A percentile compares a stretch with the other conserved stretches of the same genome.
phyloP scores from a whole-genome alignment of 2,329 filamentous ascomycete species.

The Bipolaris gigantea region DNA sequence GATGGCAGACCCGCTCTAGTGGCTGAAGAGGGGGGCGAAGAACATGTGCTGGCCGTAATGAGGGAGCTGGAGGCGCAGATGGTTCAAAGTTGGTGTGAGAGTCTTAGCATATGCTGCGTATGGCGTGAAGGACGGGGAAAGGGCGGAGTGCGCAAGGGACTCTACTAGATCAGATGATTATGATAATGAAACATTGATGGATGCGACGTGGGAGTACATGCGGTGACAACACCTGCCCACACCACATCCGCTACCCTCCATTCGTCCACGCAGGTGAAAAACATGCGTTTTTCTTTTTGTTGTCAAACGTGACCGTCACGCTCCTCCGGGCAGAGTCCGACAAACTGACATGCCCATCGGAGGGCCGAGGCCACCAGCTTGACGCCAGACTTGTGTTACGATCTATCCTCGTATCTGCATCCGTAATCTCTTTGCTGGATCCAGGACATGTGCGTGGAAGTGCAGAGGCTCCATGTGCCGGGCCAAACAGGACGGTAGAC shows the following conservation, averaged over 20 bases:
- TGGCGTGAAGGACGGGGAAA: conserved; percentile 59
- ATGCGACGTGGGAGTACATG: not conserved
- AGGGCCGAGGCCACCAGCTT: conserved; percentile 19
- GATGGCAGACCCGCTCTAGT: conserved; percentile 16
- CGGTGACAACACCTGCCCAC: too few species aligned
- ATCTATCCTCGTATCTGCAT: not conserved
- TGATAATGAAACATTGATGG: not conserved
- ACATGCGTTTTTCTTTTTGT: conserved; percentile 2
- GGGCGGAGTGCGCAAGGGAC: conserved; percentile 23
- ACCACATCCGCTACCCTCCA: not conserved
- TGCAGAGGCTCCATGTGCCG: conserved; percentile 11
- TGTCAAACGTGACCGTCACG: conserved; percentile 5
- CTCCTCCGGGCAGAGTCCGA: conserved; percentile 5
- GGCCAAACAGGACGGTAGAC: conserved; percentile 6
- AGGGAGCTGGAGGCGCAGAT: conserved; percentile 50
- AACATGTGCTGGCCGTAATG: conserved; percentile 26
- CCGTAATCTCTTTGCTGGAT: not conserved
- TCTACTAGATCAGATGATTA: conserved; percentile 18
- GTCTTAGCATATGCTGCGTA: conserved; percentile 80
- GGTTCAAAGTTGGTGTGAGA: conserved; percentile 89
- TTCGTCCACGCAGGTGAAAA: conserved; percentile 10
- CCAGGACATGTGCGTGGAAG: conserved; percentile 1
- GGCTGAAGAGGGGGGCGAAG: conserved; percentile 3
- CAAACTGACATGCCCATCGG: conserved; percentile 2
- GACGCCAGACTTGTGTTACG: conserved; percentile 14